Percentiles rank a stretch among this genome's conserved stretches.
phyloP scores from a whole-genome alignment of 2,329 filamentous ascomycete genomes.

The Aureobasidium pullulans region DNA sequence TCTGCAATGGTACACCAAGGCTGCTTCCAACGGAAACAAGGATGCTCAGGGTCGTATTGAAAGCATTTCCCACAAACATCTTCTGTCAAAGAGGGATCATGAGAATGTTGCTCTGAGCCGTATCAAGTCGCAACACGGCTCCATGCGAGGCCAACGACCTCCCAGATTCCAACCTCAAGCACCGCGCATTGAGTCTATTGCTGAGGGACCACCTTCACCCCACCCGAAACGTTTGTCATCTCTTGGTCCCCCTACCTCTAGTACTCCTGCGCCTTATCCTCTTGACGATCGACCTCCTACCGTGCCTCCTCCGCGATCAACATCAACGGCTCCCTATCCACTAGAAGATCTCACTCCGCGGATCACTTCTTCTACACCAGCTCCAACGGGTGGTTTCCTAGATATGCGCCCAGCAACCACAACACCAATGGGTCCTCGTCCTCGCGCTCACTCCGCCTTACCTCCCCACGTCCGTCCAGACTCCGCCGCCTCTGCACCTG shows the following conservation, averaged over 20 bases:
- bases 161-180: constrained; percentile 33
- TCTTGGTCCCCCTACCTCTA: constrained; percentile 12
- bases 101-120: constrained; percentile 82
- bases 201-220: constrained; percentile 33
- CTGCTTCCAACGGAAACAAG: constrained; percentile 83
- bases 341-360: constrained; percentile 54
- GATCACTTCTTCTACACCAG: background rate
- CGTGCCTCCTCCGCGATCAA: constrained; percentile 46
- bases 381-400: background rate
- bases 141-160: constrained; percentile 42
- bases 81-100: constrained; percentile 79
- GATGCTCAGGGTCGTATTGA: constrained; percentile 79
- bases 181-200: constrained; percentile 32
- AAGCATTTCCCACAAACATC: constrained; percentile 70
- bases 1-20: constrained; percentile 81
- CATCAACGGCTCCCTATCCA: constrained; percentile 62
- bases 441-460: constrained; percentile 45
- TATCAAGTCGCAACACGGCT: constrained; percentile 59
- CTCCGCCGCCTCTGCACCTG: constrained; percentile 18
- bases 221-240: constrained; percentile 26
- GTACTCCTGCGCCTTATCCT: constrained; percentile 25
- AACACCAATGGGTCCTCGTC: constrained; percentile 40
- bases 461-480: constrained; percentile 34
- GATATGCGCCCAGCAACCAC: constrained; percentile 43
- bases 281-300: constrained; percentile 35